Conservation (phyloP, 306 rosid genomes). For the Castanospermum australe region DNA sequence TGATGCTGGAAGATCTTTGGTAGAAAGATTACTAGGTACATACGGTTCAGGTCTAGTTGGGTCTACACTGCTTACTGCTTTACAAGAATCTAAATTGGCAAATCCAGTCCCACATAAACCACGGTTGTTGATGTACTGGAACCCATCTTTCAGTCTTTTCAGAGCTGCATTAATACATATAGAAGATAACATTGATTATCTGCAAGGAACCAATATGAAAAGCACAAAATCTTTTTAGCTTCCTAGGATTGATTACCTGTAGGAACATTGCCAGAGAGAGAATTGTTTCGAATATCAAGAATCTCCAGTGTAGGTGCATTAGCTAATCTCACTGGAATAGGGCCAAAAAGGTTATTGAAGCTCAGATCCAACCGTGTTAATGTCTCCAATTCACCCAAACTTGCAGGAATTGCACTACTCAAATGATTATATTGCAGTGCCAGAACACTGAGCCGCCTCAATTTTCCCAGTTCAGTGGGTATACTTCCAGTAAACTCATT, state of each 20-base stretch:
- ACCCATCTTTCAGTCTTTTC: constrained; percentile 54
- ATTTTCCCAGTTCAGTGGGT: constrained; percentile 62
- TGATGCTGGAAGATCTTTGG: constrained; percentile 55
- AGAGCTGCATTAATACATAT: constrained; percentile 48
- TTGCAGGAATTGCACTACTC: constrained; percentile 83
- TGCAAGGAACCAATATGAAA: neutral
- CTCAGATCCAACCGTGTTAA: constrained; percentile 75
- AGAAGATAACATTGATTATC: neutral
- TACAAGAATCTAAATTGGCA: constrained; percentile 50
- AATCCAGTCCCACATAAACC: constrained; percentile 76
- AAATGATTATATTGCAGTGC: constrained; percentile 79
- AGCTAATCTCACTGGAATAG: constrained; percentile 70
- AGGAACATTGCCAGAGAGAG: constrained; percentile 77
- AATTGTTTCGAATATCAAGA: constrained; percentile 68
- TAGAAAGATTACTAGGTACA: constrained; percentile 48
- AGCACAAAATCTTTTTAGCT: neutral
- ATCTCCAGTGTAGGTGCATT: constrained; percentile 57
- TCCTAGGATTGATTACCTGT: constrained; percentile 44
- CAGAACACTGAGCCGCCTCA: constrained; percentile 60
- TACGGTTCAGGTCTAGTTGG: constrained; percentile 72
- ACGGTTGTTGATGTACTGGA: constrained; percentile 65
- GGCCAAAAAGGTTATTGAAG: constrained; percentile 71
- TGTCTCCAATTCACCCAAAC: constrained; percentile 59
- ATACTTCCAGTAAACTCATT: constrained; percentile 72
- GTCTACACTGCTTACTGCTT: constrained; percentile 37